phyloP scores from a whole-genome alignment of 305 asterid species.

The Fraxinus angustifolia region DNA sequence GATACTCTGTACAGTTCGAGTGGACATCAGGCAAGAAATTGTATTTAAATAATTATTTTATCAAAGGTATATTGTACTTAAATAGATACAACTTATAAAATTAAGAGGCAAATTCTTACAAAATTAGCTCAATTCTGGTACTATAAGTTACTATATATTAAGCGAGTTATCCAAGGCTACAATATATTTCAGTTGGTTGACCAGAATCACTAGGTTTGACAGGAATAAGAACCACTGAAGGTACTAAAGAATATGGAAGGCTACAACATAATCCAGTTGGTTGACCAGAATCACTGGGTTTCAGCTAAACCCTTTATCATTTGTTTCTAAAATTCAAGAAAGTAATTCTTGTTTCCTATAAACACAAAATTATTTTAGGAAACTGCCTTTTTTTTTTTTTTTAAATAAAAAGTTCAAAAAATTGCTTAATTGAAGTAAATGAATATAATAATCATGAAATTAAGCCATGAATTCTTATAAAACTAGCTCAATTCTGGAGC shows the following conservation, averaged over 20 bases:
- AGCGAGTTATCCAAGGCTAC: not conserved
- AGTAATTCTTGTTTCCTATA: not conserved
- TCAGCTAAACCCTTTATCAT: not conserved
- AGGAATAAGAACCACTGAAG: not conserved
- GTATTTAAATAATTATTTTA: not conserved
- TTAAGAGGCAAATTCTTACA: not conserved
- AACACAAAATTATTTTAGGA: not conserved
- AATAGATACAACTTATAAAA: not conserved
- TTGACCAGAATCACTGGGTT: not conserved
- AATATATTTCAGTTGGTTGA: not conserved
- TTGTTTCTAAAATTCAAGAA: slow-evolving; percentile 4
- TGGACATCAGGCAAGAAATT: not conserved
- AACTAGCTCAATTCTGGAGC: not conserved
- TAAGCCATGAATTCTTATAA: not conserved
- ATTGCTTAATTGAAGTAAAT: not conserved
- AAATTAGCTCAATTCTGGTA: not conserved
- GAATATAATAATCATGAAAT: slow-evolving; percentile 8
- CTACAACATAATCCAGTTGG: not conserved
- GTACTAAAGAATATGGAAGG: not conserved
- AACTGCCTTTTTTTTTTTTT: not conserved
- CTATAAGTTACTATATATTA: not conserved
- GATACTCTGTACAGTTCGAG: not conserved
- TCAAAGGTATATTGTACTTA: not conserved
- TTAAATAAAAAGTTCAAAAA: not conserved
- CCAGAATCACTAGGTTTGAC: not conserved